Base-by-base conservation (phyloP, 192 early-diverging fungal species). In the Mortierella claussenii region DNA sequence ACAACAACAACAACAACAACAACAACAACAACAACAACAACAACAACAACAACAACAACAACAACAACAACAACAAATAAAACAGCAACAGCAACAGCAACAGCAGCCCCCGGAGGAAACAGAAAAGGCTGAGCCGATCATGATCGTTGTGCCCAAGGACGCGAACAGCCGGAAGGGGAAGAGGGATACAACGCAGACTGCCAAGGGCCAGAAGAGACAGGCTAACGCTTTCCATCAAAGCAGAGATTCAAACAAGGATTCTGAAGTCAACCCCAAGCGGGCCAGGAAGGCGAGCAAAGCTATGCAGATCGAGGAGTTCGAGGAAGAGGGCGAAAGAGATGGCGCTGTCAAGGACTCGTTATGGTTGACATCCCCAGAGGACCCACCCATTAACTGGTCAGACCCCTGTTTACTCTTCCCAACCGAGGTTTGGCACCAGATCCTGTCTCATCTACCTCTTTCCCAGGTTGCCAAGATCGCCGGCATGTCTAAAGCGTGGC, bases 331-430 rank as follows among this genome's bases (percentile, higher is more conserved):
- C 8, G 8, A 10, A 13, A 13, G 13, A 40, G 37, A 13, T 10
- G 13, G 7, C 13, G 37, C 37, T 40, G 37, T 10, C 7, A 13
- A 40, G 13, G 7, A 7, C 37, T 40, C 37, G 37, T 40, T 40
- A 40, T 40, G 8, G 37, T 40, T 40, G 13, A 10, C 13, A 13
- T 13, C 7, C 8, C 8, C 8, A 40, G 8, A 40, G 37, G 37
- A 7, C 37, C 20, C 1, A 4, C 51, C 45, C n/a, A 6, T 31
- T 20, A 66, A 55, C 45, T 44, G 32, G 7, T 21, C 68, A 17
- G 68, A 70, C 28, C 68, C 68, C 4, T 70, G 53, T 23, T 12
- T 18, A 4, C 9, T 56, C 3, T 30, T 70, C n/a, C 68, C 68
- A 5, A 62, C 53, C 31, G 68, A 70, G 18, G 9, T 70, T 3